Evolutionary conservation across 2,329 filamentous ascomycete species (phyloP).

Genomic region (Elsinoe perseae): DNA sequence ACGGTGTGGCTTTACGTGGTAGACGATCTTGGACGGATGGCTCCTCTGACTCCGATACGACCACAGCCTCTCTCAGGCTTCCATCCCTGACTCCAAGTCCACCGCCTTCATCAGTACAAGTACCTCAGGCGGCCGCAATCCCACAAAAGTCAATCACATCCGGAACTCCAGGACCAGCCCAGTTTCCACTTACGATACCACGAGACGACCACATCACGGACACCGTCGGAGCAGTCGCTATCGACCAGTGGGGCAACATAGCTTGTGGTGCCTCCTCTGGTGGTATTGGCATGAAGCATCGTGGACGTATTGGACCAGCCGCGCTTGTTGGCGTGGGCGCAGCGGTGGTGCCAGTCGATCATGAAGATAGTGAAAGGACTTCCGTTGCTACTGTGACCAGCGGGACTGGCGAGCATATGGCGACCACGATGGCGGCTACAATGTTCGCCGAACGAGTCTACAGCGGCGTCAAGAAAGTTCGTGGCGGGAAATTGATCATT

Average conservation of each 20-base stretch:
- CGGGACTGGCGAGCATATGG: slow-evolving; percentile 96
- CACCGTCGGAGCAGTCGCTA: slow-evolving; percentile 90
- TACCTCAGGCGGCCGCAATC: background rate
- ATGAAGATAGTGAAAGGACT: slow-evolving; percentile 58
- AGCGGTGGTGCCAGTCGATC: slow-evolving; percentile 71
- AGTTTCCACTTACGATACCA: background rate
- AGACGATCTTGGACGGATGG: slow-evolving; percentile 31
- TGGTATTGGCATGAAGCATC: slow-evolving; percentile 97
- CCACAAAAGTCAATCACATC: background rate
- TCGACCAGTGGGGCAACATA: slow-evolving; percentile 78
- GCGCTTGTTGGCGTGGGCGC: slow-evolving; percentile 88
- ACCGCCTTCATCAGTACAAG: background rate
- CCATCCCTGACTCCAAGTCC: slow-evolving; percentile 23
- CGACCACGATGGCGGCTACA: slow-evolving; percentile 83
- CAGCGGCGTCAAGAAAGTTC: slow-evolving; percentile 54
- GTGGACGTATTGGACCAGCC: slow-evolving; percentile 82
- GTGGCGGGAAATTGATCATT: slow-evolving; percentile 49
- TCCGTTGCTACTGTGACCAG: slow-evolving; percentile 81
- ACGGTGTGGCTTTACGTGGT: background rate
- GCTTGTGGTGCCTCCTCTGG: slow-evolving; percentile 94
- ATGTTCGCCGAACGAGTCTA: slow-evolving; percentile 82
- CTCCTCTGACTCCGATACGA: slow-evolving; percentile 29
- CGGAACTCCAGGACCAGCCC: background rate
- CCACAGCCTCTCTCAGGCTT: slow-evolving; percentile 24
- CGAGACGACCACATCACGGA: slow-evolving; percentile 67